Conservation (phyloP, 768 basidiomycete genomes). For the Cytidiella melzeri region DNA sequence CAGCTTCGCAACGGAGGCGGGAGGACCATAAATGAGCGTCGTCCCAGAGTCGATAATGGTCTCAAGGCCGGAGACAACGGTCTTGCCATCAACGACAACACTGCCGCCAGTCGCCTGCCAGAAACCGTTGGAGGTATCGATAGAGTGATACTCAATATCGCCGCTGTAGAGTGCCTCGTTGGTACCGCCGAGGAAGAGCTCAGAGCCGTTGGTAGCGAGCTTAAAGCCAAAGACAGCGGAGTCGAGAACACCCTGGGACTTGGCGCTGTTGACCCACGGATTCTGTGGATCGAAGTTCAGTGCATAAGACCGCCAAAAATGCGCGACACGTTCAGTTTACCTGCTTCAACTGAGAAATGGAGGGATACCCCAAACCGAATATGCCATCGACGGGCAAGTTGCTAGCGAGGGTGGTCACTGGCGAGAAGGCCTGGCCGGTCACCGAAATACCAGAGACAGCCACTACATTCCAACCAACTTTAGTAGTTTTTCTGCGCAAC, state of each 20-base stretch:
- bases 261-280: slow-evolving; percentile 22
- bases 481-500: too few relatives aligned
- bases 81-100: slow-evolving; percentile 9
- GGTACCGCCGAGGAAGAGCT: slow-evolving; percentile 52
- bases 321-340: neutral
- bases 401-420: slow-evolving; percentile 1
- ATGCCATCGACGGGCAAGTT: slow-evolving; percentile 4
- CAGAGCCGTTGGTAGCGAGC: slow-evolving; percentile 20
- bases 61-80: slow-evolving; percentile 9
- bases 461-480: neutral
- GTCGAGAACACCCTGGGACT: slow-evolving; percentile 14
- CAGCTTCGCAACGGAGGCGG: slow-evolving; percentile 13
- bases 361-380: slow-evolving; percentile 22
- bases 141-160: slow-evolving; percentile 24
- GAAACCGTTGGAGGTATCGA: slow-evolving; percentile 17
- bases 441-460: neutral
- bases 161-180: slow-evolving; percentile 33
- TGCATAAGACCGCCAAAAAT: neutral
- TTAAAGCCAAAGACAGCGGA: slow-evolving; percentile 23
- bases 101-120: slow-evolving; percentile 20
- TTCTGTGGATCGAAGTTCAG: slow-evolving; percentile 4
- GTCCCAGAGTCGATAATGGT: slow-evolving; percentile 24
- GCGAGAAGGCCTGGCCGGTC: slow-evolving; percentile 1
- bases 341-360: slow-evolving; percentile 15
- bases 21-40: too few relatives aligned